phyloP scores from a whole-genome alignment of 1,284 basidiomycete genomes.

The Leccinum fallax region DNA sequence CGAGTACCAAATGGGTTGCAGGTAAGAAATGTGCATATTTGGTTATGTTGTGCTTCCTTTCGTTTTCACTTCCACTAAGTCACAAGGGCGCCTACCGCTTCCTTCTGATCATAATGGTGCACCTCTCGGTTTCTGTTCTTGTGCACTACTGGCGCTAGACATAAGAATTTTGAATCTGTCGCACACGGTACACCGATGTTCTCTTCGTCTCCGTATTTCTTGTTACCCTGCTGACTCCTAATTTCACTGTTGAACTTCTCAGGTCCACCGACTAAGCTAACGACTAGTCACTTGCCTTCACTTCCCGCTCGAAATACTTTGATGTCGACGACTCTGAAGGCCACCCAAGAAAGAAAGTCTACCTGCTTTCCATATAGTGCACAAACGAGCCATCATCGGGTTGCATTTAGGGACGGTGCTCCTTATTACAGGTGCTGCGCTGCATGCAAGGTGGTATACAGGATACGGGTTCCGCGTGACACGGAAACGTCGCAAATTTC shows the following conservation, averaged over 20 bases:
- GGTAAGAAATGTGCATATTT: background rate
- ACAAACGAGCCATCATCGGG: background rate
- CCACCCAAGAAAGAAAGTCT: background rate
- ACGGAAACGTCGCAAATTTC: background rate
- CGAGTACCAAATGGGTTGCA: too few species aligned
- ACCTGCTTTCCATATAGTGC: background rate
- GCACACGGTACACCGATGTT: background rate
- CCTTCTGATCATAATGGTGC: background rate
- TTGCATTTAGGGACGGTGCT: background rate
- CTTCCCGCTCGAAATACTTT: background rate
- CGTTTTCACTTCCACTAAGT: too few species aligned
- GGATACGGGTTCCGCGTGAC: background rate
- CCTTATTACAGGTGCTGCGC: background rate
- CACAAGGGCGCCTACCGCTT: background rate
- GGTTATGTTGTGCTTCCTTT: background rate
- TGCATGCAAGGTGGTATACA: background rate
- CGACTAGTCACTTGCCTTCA: background rate
- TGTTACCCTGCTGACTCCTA: background rate
- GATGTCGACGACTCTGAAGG: background rate
- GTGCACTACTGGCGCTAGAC: too few species aligned
- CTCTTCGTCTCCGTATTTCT: background rate
- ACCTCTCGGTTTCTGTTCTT: background rate
- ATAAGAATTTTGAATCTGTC: background rate
- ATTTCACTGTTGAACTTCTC: background rate
- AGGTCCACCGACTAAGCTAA: background rate